phyloP scores from a whole-genome alignment of 2,329 filamentous ascomycete genomes.

The Penicillium frequentans region DNA sequence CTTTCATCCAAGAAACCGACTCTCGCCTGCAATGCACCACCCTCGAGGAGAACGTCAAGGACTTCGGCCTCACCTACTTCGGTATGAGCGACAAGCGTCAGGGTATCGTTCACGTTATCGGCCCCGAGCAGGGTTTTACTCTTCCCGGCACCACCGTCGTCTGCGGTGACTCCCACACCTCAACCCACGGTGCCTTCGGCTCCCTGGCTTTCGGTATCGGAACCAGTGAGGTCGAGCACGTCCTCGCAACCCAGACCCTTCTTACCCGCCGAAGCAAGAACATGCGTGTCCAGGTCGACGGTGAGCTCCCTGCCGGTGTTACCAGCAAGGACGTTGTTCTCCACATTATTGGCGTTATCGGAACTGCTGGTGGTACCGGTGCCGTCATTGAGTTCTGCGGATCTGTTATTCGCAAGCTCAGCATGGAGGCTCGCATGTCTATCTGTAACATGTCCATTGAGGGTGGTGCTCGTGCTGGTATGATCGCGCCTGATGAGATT shows the following conservation, averaged over 20 bases:
- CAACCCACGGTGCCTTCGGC: constrained; percentile 95
- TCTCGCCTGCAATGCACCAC: constrained; percentile 92
- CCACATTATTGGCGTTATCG: constrained; percentile 88
- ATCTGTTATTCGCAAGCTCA: constrained; percentile 82
- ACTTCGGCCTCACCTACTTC: constrained; percentile 96
- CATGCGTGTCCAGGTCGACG: constrained; percentile 96
- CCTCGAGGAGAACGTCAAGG: constrained; percentile 94
- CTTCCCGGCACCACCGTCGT: constrained; percentile 95
- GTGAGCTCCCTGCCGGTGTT: constrained; percentile 83
- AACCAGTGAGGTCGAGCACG: constrained; percentile 97
- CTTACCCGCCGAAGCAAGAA: constrained; percentile 97
- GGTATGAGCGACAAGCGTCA: constrained; percentile 94
- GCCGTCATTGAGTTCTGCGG: constrained; percentile 97
- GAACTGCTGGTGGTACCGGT: constrained; percentile 91
- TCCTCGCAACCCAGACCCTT: constrained; percentile 91
- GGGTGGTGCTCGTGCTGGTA: constrained; percentile 88
- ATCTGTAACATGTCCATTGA: constrained; percentile 99
- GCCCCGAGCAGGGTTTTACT: constrained; percentile 97
- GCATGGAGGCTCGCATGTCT: constrained; percentile 98
- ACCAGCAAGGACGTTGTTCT: constrained; percentile 96
- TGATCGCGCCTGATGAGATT: constrained; percentile 92
- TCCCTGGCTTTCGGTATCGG: constrained; percentile 95
- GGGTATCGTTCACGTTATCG: constrained; percentile 97
- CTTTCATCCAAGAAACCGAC: constrained; percentile 93
- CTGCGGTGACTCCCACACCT: constrained; percentile 97